These are phyloP conservation scores for Alternaria longipes DNA, from an alignment of 2,329 filamentous ascomycete genomes.

Conservation along the genomic window DNA sequence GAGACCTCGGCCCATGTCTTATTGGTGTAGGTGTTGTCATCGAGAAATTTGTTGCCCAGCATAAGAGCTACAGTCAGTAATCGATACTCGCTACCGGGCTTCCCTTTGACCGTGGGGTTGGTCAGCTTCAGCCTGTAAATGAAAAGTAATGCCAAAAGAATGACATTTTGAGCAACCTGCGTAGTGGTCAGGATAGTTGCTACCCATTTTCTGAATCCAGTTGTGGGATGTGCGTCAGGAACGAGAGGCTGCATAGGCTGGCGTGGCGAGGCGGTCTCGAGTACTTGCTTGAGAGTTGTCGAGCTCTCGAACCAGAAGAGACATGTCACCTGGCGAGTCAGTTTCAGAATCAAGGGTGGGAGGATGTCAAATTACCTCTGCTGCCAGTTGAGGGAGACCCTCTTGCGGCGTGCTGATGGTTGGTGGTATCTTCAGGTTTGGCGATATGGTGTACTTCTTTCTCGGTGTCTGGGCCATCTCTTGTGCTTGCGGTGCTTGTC, in stretches of 20 bases:
- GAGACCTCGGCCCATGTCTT: constrained; percentile 99
- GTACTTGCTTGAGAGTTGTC: constrained; percentile 77
- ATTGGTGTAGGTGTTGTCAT: constrained; percentile 99
- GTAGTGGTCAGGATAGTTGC: constrained; percentile 89
- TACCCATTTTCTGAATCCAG: constrained; percentile 93
- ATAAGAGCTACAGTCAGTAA: constrained; percentile 94
- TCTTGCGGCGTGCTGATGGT: constrained; percentile 52
- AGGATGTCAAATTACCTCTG: constrained; percentile 44
- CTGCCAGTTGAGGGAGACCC: constrained; percentile 52
- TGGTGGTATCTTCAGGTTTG: constrained; percentile 48
- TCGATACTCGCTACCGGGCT: constrained; percentile 91
- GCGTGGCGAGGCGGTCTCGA: constrained; percentile 63
- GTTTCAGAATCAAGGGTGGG: constrained; percentile 11
- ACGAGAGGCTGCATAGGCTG: constrained; percentile 65
- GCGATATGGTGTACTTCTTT: constrained; percentile 47
- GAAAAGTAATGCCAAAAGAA: constrained; percentile 87
- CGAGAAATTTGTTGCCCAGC: constrained; percentile 98
- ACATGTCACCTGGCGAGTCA: constrained; percentile 77
- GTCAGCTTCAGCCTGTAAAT: constrained; percentile 91
- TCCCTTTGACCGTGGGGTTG: constrained; percentile 88
- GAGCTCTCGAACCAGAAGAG: constrained; percentile 97
- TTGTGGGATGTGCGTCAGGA: constrained; percentile 76
- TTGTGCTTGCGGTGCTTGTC: constrained; percentile 29
- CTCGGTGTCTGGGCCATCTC: constrained; percentile 36
- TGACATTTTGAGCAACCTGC: constrained; percentile 95